Conservation (phyloP, 2,329 filamentous ascomycete genomes). For the Aureobasidium mangrovei region DNA sequence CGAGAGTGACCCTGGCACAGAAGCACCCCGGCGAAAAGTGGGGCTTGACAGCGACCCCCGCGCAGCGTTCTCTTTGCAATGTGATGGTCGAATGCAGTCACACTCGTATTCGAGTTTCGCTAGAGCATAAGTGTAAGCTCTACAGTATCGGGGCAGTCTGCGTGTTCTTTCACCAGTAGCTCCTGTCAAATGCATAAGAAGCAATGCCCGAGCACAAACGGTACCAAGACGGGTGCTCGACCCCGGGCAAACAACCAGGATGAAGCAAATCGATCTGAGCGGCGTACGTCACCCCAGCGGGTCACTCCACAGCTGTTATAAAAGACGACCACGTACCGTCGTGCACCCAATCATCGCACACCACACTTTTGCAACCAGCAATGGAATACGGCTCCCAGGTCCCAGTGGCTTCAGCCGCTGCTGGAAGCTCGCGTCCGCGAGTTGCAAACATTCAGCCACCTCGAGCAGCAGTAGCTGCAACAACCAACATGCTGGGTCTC, state of each 20-base stretch:
- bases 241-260: not conserved
- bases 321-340: not conserved
- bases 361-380: not conserved
- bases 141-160: no score
- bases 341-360: not conserved
- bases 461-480: conserved; percentile 18
- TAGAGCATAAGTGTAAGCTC: no score
- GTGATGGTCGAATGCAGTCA: no score
- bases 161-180: no score
- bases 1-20: no score
- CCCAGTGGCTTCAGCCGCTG: not conserved
- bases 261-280: not conserved
- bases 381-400: not conserved
- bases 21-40: no score
- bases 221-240: no score
- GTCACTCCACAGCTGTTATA: not conserved
- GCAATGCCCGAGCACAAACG: no score
- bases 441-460: not conserved
- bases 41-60: no score
- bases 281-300: not conserved
- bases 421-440: not conserved
- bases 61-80: no score
- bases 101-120: no score
- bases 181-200: no score
- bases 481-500: conserved; percentile 22